A percentile compares a stretch with the other conserved stretches of the same genome.
Conservation (phyloP, 257 asterid genomes). For the Oldenlandia corymbosa region DNA sequence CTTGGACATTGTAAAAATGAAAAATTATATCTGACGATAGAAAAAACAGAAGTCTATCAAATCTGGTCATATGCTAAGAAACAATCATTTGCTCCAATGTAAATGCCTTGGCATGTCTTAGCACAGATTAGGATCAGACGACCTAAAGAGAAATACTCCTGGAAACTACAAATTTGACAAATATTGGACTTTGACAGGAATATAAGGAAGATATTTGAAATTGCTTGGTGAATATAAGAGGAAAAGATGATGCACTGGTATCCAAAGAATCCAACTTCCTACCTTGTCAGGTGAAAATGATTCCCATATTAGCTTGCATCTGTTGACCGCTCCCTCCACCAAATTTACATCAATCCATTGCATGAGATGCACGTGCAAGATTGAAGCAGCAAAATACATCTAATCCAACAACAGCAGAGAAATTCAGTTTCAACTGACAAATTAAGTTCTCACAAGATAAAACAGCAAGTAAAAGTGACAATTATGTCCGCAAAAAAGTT, state of each 20-base stretch:
- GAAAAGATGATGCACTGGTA: too few species aligned
- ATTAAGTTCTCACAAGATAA: slow-evolving; percentile 6
- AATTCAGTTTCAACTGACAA: slow-evolving; percentile 21
- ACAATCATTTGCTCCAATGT: not conserved
- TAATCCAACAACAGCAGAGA: slow-evolving; percentile 30
- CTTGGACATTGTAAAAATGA: too few species aligned
- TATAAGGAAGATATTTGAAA: not conserved
- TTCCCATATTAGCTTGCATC: slow-evolving; percentile 76
- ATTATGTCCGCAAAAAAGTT: not conserved
- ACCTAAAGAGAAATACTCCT: not conserved
- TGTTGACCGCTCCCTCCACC: slow-evolving; percentile 72
- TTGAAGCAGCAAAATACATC: slow-evolving; percentile 92
- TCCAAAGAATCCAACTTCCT: too few species aligned
- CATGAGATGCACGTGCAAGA: slow-evolving; percentile 84
- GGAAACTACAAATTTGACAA: not conserved
- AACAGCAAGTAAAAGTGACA: not conserved
- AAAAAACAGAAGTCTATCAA: not conserved
- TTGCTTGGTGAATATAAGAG: not conserved
- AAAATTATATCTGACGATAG: too few species aligned
- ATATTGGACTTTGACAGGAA: not conserved
- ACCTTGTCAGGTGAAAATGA: slow-evolving; percentile 72
- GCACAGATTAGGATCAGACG: not conserved
- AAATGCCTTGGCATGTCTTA: not conserved
- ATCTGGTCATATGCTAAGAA: too few species aligned
- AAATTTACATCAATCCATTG: slow-evolving; percentile 73